These are phyloP conservation scores for Pestalotiopsis sp. DNA, from an alignment of 2,329 filamentous ascomycete genomes.

Conservation along the genomic window DNA sequence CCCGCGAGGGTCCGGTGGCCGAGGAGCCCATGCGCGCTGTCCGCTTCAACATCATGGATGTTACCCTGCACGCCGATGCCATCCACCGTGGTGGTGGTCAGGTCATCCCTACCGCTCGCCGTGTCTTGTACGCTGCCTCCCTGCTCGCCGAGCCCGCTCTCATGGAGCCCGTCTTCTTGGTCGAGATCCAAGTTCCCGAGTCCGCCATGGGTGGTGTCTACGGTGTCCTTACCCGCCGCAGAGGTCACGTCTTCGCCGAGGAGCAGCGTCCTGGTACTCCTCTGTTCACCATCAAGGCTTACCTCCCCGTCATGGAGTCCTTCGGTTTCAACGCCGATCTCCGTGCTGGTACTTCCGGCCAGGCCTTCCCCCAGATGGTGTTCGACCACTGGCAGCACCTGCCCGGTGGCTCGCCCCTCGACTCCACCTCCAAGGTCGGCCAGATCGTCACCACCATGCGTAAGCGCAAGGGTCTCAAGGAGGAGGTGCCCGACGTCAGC, in stretches of 20 bases:
- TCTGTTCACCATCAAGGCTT: slow-evolving; percentile 99
- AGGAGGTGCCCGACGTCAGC: slow-evolving; percentile 86
- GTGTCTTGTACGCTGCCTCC: slow-evolving; percentile 92
- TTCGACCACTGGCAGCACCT: slow-evolving; percentile 99
- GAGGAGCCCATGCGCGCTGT: slow-evolving; percentile 98
- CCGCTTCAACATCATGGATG: slow-evolving; percentile 99
- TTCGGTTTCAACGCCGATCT: slow-evolving; percentile 99
- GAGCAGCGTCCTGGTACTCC: slow-evolving; percentile 98
- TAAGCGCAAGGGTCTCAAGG: slow-evolving; percentile 99
- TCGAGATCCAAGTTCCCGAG: slow-evolving; percentile 99
- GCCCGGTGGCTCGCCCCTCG: slow-evolving; percentile 89
- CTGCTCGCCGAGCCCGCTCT: slow-evolving; percentile 91
- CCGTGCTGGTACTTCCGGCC: slow-evolving; percentile 87
- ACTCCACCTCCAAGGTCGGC: slow-evolving; percentile 80
- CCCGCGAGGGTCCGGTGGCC: slow-evolving; percentile 93
- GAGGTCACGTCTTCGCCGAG: slow-evolving; percentile 99
- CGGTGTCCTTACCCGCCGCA: slow-evolving; percentile 93
- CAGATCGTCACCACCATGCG: slow-evolving; percentile 85
- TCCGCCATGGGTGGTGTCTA: slow-evolving; percentile 99
- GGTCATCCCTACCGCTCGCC: slow-evolving; percentile 96
- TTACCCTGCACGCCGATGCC: slow-evolving; percentile 98
- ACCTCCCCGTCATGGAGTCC: slow-evolving; percentile 94
- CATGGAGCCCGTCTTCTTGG: slow-evolving; percentile 96
- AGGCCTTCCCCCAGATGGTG: slow-evolving; percentile 98
- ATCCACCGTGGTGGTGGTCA: slow-evolving; percentile 99